phyloP scores from a whole-genome alignment of 305 asterid species.

The Withania somnifera region DNA sequence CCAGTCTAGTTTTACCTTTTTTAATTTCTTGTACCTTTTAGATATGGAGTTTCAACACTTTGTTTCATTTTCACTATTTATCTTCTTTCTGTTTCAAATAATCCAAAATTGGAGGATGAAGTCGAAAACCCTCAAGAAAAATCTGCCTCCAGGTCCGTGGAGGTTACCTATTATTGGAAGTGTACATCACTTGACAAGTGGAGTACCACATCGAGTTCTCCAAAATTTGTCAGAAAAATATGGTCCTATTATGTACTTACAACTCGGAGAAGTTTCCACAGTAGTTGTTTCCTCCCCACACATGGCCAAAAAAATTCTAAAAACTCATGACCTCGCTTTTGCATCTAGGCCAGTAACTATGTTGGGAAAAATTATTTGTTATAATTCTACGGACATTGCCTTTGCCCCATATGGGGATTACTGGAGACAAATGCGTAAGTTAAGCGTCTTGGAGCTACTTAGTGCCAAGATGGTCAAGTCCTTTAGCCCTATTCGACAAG shows the following conservation, averaged over 20 bases:
- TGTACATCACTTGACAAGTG: neutral
- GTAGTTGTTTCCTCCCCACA: conserved; percentile 7
- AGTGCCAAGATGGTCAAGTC: conserved; percentile 1
- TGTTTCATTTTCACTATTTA: neutral
- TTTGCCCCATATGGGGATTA: neutral
- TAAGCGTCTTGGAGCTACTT: neutral
- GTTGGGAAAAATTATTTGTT: neutral
- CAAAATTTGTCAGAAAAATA: neutral
- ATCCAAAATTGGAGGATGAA: neutral
- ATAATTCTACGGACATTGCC: neutral
- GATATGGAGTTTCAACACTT: neutral
- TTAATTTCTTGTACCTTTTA: neutral
- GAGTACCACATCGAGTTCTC: conserved; percentile 1
- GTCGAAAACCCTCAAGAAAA: neutral
- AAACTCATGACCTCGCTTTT: conserved; percentile 4
- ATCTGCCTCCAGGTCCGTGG: neutral
- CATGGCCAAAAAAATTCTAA: conserved; percentile 11
- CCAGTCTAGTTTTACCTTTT: neutral
- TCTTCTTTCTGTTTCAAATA: neutral
- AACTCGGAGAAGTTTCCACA: conserved; percentile 13
- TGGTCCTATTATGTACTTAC: conserved; percentile 9
- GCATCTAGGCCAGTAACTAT: conserved; percentile 5
- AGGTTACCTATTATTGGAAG: conserved; percentile 1
- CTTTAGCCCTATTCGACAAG: neutral
- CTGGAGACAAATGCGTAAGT: conserved; percentile 13